Conservation (phyloP, 768 basidiomycete genomes). For the Lentinula edodes region DNA sequence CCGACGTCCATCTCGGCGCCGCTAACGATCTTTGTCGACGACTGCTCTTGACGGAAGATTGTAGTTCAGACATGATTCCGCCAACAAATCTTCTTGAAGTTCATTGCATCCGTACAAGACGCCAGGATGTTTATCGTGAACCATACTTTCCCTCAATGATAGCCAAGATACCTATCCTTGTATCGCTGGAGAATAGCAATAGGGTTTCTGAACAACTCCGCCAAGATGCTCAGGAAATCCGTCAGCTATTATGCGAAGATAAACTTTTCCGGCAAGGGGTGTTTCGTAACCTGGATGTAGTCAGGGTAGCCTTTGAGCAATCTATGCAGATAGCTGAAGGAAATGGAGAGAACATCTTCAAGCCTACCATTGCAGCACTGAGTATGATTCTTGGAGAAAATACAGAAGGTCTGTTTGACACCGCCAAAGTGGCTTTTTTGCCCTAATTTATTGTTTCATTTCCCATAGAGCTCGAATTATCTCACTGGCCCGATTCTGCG, state of each 20-base stretch:
- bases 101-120: constrained; percentile 64
- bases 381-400: constrained; percentile 62
- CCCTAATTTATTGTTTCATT: constrained; percentile 1
- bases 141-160: constrained; percentile 62
- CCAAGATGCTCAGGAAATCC: constrained; percentile 42
- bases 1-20: constrained; percentile 50
- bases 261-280: constrained; percentile 71
- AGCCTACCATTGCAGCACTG: constrained; percentile 62
- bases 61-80: constrained; percentile 27
- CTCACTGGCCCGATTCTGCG: constrained; percentile 56
- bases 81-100: constrained; percentile 55
- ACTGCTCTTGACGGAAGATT: constrained; percentile 52
- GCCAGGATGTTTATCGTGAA: constrained; percentile 62
- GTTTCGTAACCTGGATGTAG: constrained; percentile 68
- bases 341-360: constrained; percentile 45
- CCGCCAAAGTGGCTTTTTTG: not conserved
- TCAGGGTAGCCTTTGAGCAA: constrained; percentile 64
- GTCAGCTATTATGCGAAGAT: constrained; percentile 54
- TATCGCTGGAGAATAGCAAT: constrained; percentile 62
- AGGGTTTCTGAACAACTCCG: constrained; percentile 47
- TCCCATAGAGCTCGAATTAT: constrained; percentile 39
- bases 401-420: constrained; percentile 42
- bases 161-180: constrained; percentile 59
- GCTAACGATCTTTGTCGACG: constrained; percentile 59
- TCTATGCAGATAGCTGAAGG: constrained; percentile 45